phyloP scores from a whole-genome alignment of 306 rosid genomes.

The Citrullus colocynthis region DNA sequence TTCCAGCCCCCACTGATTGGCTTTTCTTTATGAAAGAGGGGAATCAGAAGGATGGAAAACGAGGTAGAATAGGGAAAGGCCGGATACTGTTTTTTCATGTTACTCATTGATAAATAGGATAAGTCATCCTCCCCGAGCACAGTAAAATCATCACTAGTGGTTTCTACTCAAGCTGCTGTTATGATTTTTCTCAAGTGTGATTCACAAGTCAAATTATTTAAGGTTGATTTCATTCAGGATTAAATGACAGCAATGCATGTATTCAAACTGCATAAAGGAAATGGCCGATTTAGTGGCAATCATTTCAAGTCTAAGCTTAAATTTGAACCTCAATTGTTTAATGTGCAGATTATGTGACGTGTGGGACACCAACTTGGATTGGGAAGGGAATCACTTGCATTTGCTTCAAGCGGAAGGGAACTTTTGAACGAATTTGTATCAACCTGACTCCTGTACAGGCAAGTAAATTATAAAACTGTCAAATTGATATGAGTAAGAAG shows the following conservation, averaged over 20 bases:
- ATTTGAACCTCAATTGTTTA: conserved; percentile 3
- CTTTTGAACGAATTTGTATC: conserved; percentile 41
- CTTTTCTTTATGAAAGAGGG: neutral
- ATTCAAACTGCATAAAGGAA: neutral
- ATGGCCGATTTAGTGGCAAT: neutral
- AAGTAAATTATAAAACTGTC: conserved; percentile 1
- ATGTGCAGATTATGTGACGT: conserved; percentile 46
- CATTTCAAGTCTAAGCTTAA: neutral
- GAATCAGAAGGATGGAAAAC: neutral
- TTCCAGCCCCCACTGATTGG: neutral
- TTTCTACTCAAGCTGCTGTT: conserved; percentile 1
- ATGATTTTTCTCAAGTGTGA: neutral
- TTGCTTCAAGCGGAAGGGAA: conserved; percentile 81
- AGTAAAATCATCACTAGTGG: neutral
- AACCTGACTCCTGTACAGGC: conserved; percentile 72
- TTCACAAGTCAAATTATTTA: neutral
- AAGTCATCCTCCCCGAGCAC: neutral
- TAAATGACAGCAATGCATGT: neutral
- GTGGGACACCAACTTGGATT: conserved; percentile 61
- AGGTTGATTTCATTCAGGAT: neutral
- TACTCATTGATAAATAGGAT: neutral
- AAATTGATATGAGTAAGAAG: neutral
- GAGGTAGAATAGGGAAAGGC: neutral
- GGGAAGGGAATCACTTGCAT: conserved; percentile 81
- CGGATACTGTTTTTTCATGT: neutral